Evolutionary conservation across 2,329 filamentous ascomycete species (phyloP).

Genomic region (Atkinsonella texensis): DNA sequence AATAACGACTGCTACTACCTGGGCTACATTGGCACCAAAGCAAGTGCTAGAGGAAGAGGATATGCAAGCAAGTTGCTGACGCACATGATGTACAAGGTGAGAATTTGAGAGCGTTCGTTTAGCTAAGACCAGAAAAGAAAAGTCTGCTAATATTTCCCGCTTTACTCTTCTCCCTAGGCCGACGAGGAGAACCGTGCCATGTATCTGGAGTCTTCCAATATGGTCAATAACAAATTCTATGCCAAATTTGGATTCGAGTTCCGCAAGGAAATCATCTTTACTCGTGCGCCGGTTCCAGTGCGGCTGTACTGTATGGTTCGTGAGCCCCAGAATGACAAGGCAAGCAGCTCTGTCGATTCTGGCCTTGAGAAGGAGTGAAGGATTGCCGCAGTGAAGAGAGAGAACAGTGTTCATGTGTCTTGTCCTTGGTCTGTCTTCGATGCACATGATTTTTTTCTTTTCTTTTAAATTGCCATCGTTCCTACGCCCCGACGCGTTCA

Average conservation of each 20-base stretch:
- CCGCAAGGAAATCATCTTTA: slow-evolving; percentile 50
- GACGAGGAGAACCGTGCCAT: slow-evolving; percentile 55
- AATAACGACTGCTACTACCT: slow-evolving; percentile 67
- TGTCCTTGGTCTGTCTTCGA: too few relatives aligned
- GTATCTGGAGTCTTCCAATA: slow-evolving; percentile 69
- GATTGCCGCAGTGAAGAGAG: not conserved
- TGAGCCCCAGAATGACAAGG: slow-evolving; percentile 41
- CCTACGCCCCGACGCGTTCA: too few relatives aligned
- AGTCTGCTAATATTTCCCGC: too few relatives aligned
- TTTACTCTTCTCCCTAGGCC: slow-evolving; percentile 31
- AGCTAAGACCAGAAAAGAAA: too few relatives aligned
- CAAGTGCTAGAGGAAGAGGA: slow-evolving; percentile 56
- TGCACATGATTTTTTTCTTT: too few relatives aligned
- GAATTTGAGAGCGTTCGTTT: not conserved
- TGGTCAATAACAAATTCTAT: slow-evolving; percentile 59
- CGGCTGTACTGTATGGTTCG: slow-evolving; percentile 71
- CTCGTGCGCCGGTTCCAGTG: slow-evolving; percentile 45
- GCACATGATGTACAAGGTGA: slow-evolving; percentile 52
- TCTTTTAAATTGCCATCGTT: too few relatives aligned
- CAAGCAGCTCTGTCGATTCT: slow-evolving; percentile 1
- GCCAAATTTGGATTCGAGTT: slow-evolving; percentile 61
- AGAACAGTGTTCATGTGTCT: too few relatives aligned
- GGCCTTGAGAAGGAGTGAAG: slow-evolving; percentile 1
- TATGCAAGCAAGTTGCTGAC: slow-evolving; percentile 61
- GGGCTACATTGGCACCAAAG: slow-evolving; percentile 70